These are phyloP conservation scores for Fraxinus excelsior DNA, from an alignment of 257 asterid species.

Conservation along the genomic window DNA sequence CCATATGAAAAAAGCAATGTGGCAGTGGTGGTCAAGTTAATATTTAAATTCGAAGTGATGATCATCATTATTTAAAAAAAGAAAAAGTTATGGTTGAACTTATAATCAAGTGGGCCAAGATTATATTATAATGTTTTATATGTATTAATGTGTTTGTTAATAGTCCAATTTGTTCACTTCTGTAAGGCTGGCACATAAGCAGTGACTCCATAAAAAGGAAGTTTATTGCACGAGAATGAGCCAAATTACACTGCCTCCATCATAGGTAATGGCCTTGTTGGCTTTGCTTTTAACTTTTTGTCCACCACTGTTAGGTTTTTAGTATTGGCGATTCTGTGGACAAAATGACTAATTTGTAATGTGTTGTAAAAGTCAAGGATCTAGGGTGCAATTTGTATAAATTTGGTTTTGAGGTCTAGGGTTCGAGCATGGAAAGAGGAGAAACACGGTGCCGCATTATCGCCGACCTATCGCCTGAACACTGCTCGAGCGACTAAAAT, in stretches of 20 bases:
- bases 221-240: not conserved
- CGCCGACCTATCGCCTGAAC: too few relatives aligned
- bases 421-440: too few relatives aligned
- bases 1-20: not conserved
- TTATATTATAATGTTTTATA: constrained; percentile 13
- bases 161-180: constrained; percentile 19
- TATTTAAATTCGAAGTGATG: not conserved
- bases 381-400: too few relatives aligned
- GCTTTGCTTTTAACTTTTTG: constrained; percentile 2
- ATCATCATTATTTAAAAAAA: constrained; percentile 12
- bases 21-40: not conserved
- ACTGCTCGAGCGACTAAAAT: too few relatives aligned
- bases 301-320: too few relatives aligned
- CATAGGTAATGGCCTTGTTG: not conserved
- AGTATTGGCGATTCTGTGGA: too few relatives aligned
- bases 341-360: too few relatives aligned
- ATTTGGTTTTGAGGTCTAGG: too few relatives aligned
- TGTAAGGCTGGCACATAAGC: constrained; percentile 2
- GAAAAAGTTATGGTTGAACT: constrained; percentile 8
- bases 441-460: too few relatives aligned
- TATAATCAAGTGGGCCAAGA: not conserved
- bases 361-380: too few relatives aligned
- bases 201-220: not conserved
- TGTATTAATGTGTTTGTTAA: constrained; percentile 4
- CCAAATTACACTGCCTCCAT: constrained; percentile 20